These are phyloP conservation scores for Globisporangium sylvaticum DNA, from an alignment of 352 stramenopile genomes.

Conservation along the genomic window DNA sequence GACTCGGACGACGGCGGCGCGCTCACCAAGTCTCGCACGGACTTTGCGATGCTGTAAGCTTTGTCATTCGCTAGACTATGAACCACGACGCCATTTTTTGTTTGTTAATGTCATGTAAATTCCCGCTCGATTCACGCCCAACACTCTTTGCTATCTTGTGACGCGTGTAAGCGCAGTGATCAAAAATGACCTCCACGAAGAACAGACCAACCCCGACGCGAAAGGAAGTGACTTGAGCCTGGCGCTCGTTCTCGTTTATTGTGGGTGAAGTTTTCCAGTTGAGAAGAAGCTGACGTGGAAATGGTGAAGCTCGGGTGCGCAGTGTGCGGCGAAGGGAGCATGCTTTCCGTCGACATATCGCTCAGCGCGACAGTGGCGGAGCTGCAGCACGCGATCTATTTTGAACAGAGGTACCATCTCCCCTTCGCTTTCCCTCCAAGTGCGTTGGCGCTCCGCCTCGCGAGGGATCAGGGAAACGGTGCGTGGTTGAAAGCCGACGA, in stretches of 20 bases:
- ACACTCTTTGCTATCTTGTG: neutral
- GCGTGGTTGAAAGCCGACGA: neutral
- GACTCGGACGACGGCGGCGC: slow-evolving; percentile 30
- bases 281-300: neutral
- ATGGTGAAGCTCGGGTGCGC: neutral
- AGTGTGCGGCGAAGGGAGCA: neutral
- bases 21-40: slow-evolving; percentile 30
- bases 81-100: neutral
- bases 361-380: neutral
- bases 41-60: slow-evolving; percentile 59
- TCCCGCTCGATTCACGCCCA: neutral
- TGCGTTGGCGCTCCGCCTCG: neutral
- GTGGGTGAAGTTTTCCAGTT: neutral
- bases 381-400: neutral
- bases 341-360: neutral
- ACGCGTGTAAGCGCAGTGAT: neutral
- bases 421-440: no score
- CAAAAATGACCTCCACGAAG: neutral
- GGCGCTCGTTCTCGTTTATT: neutral
- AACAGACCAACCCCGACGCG: neutral
- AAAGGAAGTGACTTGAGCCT: neutral
- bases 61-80: neutral
- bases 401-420: no score
- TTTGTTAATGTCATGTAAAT: neutral
- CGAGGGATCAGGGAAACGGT: neutral